phyloP scores from a whole-genome alignment of 2,329 filamentous ascomycete species.

The Colletotrichum endophyticum region DNA sequence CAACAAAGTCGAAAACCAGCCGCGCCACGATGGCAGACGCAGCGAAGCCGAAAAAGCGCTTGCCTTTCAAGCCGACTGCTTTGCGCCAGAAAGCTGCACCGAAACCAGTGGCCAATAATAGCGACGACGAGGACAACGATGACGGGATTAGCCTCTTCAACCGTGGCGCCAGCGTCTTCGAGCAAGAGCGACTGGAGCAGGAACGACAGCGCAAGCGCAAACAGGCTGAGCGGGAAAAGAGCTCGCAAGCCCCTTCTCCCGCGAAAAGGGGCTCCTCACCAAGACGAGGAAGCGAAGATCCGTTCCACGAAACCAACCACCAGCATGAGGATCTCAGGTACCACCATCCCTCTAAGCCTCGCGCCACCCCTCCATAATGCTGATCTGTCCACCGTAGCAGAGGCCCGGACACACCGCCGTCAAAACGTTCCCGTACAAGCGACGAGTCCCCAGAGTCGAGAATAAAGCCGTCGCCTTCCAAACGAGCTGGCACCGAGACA shows the following conservation, averaged over 20 bases:
- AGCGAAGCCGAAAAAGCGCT: slow-evolving; percentile 37
- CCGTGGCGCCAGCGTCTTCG: slow-evolving; percentile 54
- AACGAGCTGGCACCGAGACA: background rate
- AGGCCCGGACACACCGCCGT: slow-evolving; percentile 37
- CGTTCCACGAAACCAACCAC: slow-evolving; percentile 27
- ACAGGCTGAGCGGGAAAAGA: slow-evolving; percentile 11
- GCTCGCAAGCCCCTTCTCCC: slow-evolving; percentile 3
- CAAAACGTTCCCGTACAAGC: slow-evolving; percentile 37
- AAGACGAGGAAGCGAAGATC: background rate
- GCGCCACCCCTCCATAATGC: background rate
- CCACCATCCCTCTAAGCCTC: background rate
- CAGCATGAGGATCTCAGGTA: slow-evolving; percentile 6
- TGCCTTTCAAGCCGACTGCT: slow-evolving; percentile 56
- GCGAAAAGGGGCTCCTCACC: background rate
- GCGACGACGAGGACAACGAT: slow-evolving; percentile 33
- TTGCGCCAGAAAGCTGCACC: slow-evolving; percentile 37
- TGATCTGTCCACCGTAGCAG: slow-evolving; percentile 25
- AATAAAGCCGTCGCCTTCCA: slow-evolving; percentile 3
- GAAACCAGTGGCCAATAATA: slow-evolving; percentile 21
- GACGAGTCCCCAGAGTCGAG: slow-evolving; percentile 12
- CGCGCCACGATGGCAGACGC: slow-evolving; percentile 14
- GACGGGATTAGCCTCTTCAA: slow-evolving; percentile 54
- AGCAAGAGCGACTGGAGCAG: slow-evolving; percentile 41
- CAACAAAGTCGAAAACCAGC: background rate
- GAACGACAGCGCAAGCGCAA: slow-evolving; percentile 28